Base-by-base conservation (phyloP, 371 early-diverging fungal genomes). In the Mucor mucedo region DNA sequence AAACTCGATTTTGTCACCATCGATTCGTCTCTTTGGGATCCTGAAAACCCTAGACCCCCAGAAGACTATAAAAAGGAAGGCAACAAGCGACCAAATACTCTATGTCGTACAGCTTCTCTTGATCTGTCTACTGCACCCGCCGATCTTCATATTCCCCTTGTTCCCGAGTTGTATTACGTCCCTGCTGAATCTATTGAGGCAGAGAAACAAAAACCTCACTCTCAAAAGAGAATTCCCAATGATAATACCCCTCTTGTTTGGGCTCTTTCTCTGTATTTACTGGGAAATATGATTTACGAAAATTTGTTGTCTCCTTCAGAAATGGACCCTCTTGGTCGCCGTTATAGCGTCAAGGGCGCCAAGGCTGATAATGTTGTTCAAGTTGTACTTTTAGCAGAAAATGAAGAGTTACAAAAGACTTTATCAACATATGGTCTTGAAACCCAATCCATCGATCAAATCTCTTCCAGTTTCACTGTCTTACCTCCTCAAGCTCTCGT, bases 201-300 rank as follows among this genome's bases (percentile, higher is more conserved):
- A 3, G 95, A 95, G 68, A 88, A 85, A 60, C 75, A 69, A 16
- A 68, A 88, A 39, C 94, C 92, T 13, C 87, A 90, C 27, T 84
- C 90, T 1, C 93, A 93, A 67, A 80, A 82, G n/a, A 85, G 95
- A 47, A 70, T 89, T 28, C 90, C 95, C 5, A 93, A 93, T 63
- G 93, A 93, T 63, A 95, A 95, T 66, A 81, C 94, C 0, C 95
- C 95, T 2, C 76, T 95, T 21, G 95, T 94, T 0, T 95, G 95
- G 95, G 93, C 95, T 5, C 90, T 94, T 56, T 91, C 91, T 2
- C 84, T 95, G 10, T 93, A 89, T 65, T 84, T 92, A 45, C 83
- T 94, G 32, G 93, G 94, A 16, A 79, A 83, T 45, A 70, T 95
- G 58, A 84, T 95, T n/a, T 77, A 87, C 44, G 94, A 95, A 52